Base-by-base conservation (phyloP, 73 alveolate species). In the Paramecium primaurelia region DNA sequence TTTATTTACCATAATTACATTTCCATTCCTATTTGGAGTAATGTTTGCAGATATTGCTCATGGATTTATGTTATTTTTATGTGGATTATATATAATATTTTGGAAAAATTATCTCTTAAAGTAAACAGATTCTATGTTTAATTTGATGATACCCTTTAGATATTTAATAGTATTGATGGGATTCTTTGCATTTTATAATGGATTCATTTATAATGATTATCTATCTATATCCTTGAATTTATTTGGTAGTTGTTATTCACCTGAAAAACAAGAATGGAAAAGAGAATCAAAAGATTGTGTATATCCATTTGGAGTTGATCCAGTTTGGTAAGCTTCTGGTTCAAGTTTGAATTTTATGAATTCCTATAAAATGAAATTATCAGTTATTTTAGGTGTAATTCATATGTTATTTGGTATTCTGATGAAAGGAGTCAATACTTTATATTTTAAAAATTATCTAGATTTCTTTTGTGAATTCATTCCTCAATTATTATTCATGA, bases 21-120 rank as follows among this genome's bases (percentile, higher is more conserved):
- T 98, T 88, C 99, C 99, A 28, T 97, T 98, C 95, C 91, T 97
- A 87, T 98, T 98, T 86, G 99, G 99, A 25, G 96, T 98, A 8
- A 98, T 98, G 99, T 98, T 98, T 94, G 99, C 99, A 6, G 98
- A 96, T 86, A 92, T 96, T 11, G 97, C 95, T 25, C 98, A 96
- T 92, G 98, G 98, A 4, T 71, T 84, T 18, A 47, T 96, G 30
- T n/a, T 96, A 11, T 86, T 95, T 37, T 36, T 85, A 3, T 64
- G 75, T 60, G 97, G 96, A 30, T 30, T 88, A 59, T 92, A 86
- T 42, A 47, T 95, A 80, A 36, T 75, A 59, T 32, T 88, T 26
- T 54, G 86, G 60, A 60, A 47, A 32, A 90, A 32, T 12, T 16
- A 22, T 8, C 38, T 69, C 5, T 20, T 68, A 34, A 45, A 69